Conservation (phyloP, 2,329 filamentous ascomycete species). For the Hypoxylon sp. region DNA sequence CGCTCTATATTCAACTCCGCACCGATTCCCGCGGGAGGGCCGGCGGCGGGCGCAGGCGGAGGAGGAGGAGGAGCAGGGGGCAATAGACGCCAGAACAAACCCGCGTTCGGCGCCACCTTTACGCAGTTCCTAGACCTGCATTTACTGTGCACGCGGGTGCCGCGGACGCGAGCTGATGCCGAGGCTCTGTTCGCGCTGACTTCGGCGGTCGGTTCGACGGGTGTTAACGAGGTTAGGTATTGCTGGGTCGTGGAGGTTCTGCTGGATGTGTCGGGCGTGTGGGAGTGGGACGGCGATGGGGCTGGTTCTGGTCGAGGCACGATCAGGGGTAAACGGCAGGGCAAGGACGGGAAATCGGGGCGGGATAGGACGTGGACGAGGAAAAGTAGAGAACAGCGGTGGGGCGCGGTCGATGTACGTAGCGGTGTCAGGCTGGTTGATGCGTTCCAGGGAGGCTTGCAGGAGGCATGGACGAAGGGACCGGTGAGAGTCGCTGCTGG, state of each 20-base stretch:
- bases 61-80: conserved; percentile 3
- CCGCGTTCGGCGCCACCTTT: conserved; percentile 69
- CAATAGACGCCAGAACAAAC: conserved; percentile 59
- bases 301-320: neutral
- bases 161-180: conserved; percentile 59
- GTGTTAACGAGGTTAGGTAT: conserved; percentile 43
- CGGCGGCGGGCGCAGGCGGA: neutral
- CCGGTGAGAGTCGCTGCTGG: conserved; percentile 52
- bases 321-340: conserved; percentile 26
- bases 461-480: conserved; percentile 36
- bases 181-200: conserved; percentile 49
- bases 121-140: conserved; percentile 69
- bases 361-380: conserved; percentile 33
- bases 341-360: conserved; percentile 33
- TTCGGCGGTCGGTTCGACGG: neutral
- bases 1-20: conserved; percentile 65
- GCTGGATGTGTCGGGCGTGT: conserved; percentile 65
- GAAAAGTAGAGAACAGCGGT: conserved; percentile 66
- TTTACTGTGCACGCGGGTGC: conserved; percentile 64
- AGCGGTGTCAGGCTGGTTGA: conserved; percentile 58
- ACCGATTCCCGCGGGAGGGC: conserved; percentile 8
- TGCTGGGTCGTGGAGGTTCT: conserved; percentile 67
- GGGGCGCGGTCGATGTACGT: conserved; percentile 64
- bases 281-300: conserved; percentile 52
- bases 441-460: conserved; percentile 53